Evolutionary conservation across 129 eudicot genomes (phyloP).

Genomic region (Pulicaria dysenterica): DNA sequence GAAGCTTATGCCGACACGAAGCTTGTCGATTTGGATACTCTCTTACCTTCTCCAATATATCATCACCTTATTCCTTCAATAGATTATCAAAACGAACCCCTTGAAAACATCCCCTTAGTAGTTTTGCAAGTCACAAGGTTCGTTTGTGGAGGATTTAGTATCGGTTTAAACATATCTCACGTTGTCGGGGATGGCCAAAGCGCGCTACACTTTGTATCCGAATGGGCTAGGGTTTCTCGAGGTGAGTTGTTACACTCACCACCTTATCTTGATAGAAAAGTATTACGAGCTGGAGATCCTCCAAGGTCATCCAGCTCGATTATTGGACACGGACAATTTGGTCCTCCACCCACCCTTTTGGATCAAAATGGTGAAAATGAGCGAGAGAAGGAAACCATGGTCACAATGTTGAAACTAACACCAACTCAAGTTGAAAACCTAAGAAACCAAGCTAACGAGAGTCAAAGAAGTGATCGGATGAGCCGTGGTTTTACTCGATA

Average conservation of each 20-base stretch:
- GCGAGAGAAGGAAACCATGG: conserved; percentile 31
- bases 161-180: conserved; percentile 46
- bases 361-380: conserved; percentile 25
- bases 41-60: conserved; percentile 34
- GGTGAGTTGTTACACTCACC: conserved; percentile 33
- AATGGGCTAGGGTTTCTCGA: conserved; percentile 60
- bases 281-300: conserved; percentile 50
- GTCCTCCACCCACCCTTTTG: conserved; percentile 39
- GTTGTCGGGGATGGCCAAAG: conserved; percentile 62
- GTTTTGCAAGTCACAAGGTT: conserved; percentile 58
- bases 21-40: conserved; percentile 41
- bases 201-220: conserved; percentile 51
- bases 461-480: neutral
- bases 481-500: conserved; percentile 44
- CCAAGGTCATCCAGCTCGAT: conserved; percentile 4
- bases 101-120: conserved; percentile 46
- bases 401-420: conserved; percentile 41
- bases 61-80: conserved; percentile 48
- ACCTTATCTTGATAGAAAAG: conserved; percentile 49
- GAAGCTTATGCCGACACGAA: conserved; percentile 45
- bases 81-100: conserved; percentile 36
- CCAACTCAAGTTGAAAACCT: conserved; percentile 44
- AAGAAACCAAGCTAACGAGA: conserved; percentile 38
- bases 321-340: conserved; percentile 27
- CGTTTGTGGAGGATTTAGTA: conserved; percentile 55